These are phyloP conservation scores for Exobasidium rhododendri DNA, from an alignment of 1,284 basidiomycete genomes.

Conservation along the genomic window DNA sequence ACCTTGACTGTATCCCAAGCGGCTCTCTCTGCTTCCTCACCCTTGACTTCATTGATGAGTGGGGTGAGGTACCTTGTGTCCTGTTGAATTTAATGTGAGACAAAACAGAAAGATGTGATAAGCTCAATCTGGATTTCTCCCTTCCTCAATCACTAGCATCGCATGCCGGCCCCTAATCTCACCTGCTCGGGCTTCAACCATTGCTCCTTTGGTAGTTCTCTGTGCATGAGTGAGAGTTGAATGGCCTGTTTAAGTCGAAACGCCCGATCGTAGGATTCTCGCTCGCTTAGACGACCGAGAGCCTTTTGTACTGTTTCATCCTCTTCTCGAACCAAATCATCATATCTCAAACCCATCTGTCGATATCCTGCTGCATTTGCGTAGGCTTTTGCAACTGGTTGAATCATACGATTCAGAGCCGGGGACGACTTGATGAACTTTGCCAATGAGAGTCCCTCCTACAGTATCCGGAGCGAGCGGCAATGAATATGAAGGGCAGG, in stretches of 20 bases:
- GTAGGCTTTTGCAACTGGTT: conserved; percentile 81
- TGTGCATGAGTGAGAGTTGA: conserved; percentile 76
- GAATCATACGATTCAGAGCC: conserved; percentile 66
- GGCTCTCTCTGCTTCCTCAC: conserved; percentile 74
- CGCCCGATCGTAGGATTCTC: conserved; percentile 83
- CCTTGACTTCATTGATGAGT: conserved; percentile 70
- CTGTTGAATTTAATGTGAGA: conserved; percentile 58
- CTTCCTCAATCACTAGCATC: no score
- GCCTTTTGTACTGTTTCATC: conserved; percentile 73
- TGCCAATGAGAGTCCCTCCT: conserved; percentile 69
- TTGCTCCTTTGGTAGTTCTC: conserved; percentile 76
- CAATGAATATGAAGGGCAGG: no score
- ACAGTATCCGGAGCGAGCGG: not conserved
- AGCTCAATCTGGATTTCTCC: no score
- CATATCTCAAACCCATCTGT: conserved; percentile 84
- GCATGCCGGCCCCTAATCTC: not conserved
- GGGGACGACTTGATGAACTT: conserved; percentile 71
- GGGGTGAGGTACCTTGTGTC: conserved; percentile 86
- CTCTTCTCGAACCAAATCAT: conserved; percentile 91
- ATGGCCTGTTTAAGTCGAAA: conserved; percentile 84
- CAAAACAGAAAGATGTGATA: not conserved
- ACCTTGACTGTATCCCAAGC: conserved; percentile 71
- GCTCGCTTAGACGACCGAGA: conserved; percentile 71
- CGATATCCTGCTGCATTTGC: conserved; percentile 79
- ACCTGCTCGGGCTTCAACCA: conserved; percentile 80